A percentile compares a stretch with the other conserved stretches of the same genome.
These are phyloP conservation scores for Citrus reticulata DNA, from an alignment of 345 rosid species.

Conservation along the genomic window DNA sequence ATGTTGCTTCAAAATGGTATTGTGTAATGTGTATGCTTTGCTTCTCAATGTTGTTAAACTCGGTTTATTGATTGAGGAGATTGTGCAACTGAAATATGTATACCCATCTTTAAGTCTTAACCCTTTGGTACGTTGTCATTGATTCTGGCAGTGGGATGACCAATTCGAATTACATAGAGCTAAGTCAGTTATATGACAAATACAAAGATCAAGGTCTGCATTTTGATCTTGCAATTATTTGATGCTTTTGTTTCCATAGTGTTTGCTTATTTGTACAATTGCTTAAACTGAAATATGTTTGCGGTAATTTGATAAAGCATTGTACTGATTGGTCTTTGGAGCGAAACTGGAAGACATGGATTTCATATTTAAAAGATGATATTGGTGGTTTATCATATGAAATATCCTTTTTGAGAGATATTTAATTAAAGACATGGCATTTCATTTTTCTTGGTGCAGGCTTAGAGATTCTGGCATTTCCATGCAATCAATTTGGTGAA, in stretches of 20 bases:
- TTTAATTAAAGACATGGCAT: not conserved
- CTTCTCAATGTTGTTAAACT: not conserved
- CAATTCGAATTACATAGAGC: constrained; percentile 73
- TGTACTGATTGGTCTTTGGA: not conserved
- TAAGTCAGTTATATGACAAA: constrained; percentile 67
- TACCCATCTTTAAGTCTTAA: not conserved
- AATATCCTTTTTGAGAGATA: not conserved
- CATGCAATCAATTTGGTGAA: constrained; percentile 86
- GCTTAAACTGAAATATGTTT: not conserved
- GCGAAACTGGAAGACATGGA: not conserved
- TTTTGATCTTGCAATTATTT: not conserved
- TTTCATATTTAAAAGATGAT: not conserved
- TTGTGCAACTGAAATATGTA: not conserved
- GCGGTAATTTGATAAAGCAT: not conserved
- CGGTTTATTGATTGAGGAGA: not conserved
- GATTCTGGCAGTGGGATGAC: constrained; percentile 72
- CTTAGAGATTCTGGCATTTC: constrained; percentile 79
- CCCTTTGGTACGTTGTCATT: not conserved
- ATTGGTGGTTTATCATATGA: not conserved
- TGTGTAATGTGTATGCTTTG: constrained; percentile 12
- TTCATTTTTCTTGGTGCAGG: constrained; percentile 37
- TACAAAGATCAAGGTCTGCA: constrained; percentile 73
- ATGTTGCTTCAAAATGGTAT: constrained; percentile 75
- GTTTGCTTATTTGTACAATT: not conserved
- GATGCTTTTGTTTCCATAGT: not conserved